Evolutionary conservation across 2,329 filamentous ascomycete genomes (phyloP).

Genomic region (Hypoxylon sp.): DNA sequence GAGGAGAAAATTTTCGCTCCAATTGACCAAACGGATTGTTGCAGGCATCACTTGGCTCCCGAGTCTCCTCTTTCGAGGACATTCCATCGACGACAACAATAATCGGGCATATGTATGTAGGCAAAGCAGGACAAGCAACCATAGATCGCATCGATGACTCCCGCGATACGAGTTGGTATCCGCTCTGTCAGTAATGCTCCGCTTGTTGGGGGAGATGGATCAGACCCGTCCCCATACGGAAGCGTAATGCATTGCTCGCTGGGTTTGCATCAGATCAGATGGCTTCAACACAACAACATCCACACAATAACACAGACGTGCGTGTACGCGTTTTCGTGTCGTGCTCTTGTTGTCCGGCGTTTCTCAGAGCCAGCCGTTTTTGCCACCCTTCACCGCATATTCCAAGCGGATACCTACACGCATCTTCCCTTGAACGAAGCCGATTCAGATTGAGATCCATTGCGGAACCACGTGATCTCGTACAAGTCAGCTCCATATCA

Average conservation of each 20-base stretch:
- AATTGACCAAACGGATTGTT: slow-evolving; percentile 42
- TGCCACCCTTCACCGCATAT: slow-evolving; percentile 39
- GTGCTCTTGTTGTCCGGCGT: slow-evolving; percentile 11
- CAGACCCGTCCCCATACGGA: slow-evolving; percentile 13
- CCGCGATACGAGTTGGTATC: slow-evolving; percentile 33
- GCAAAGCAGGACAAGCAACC: slow-evolving; percentile 18
- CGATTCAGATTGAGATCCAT: slow-evolving; percentile 13
- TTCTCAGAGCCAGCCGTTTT: slow-evolving; percentile 23
- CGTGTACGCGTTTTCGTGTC: slow-evolving; percentile 33
- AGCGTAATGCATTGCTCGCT: slow-evolving; percentile 19
- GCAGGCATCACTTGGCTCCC: slow-evolving; percentile 29
- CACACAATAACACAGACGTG: slow-evolving; percentile 17
- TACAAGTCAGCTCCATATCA: slow-evolving; percentile 22
- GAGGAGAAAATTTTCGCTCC: slow-evolving; percentile 28
- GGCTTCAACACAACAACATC: slow-evolving; percentile 18
- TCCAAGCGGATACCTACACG: slow-evolving; percentile 8
- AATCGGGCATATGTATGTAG: slow-evolving; percentile 9
- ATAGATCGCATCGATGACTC: slow-evolving; percentile 33
- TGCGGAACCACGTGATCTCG: slow-evolving; percentile 30
- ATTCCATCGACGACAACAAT: slow-evolving; percentile 28
- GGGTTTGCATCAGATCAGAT: slow-evolving; percentile 33
- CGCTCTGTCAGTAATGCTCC: slow-evolving; percentile 4
- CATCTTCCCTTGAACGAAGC: slow-evolving; percentile 2
- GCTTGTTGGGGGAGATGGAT: slow-evolving; percentile 27
- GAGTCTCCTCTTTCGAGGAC: slow-evolving; percentile 29